Percentiles rank a stretch among this genome's conserved stretches.
Conservation (phyloP, 1,284 basidiomycete species). For the Rhizopogon hawkerae region DNA sequence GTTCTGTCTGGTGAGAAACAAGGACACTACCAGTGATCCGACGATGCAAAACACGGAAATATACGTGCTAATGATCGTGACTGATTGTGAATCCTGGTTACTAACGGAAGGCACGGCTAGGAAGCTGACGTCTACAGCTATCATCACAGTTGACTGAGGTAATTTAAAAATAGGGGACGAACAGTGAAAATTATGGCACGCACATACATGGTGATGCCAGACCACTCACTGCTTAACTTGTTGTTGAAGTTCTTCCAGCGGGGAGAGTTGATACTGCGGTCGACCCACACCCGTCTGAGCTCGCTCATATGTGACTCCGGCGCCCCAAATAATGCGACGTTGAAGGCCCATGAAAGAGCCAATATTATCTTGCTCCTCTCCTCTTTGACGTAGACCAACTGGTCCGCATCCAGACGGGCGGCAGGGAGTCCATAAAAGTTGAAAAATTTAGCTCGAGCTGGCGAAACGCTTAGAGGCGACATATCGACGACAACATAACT, state of each 20-base stretch:
- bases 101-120: conserved; percentile 4
- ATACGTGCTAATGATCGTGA: conserved; percentile 1
- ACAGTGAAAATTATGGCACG: background rate
- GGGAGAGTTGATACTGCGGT: conserved; percentile 4
- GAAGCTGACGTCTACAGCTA: conserved; percentile 8
- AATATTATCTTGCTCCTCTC: conserved; percentile 1
- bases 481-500: background rate
- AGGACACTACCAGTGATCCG: conserved; percentile 7
- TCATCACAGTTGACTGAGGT: conserved; percentile 7
- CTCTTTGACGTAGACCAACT: conserved; percentile 25
- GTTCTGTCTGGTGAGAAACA: conserved; percentile 5
- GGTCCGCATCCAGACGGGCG: conserved; percentile 29
- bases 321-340: conserved; percentile 7
- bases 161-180: background rate
- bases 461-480: background rate
- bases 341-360: conserved; percentile 13
- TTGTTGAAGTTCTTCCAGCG: conserved; percentile 8
- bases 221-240: conserved; percentile 6
- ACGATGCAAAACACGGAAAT: conserved; percentile 5
- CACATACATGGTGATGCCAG: conserved; percentile 8
- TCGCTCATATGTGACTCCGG: conserved; percentile 7
- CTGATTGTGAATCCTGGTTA: background rate
- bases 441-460: conserved; percentile 16
- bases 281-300: conserved; percentile 9
- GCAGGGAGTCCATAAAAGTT: conserved; percentile 31